Evolutionary conservation across 176 grass and related monocot species (phyloP), one percentile per base, ranked within the genome.

Genomic region (Hordeum marinum): DNA sequence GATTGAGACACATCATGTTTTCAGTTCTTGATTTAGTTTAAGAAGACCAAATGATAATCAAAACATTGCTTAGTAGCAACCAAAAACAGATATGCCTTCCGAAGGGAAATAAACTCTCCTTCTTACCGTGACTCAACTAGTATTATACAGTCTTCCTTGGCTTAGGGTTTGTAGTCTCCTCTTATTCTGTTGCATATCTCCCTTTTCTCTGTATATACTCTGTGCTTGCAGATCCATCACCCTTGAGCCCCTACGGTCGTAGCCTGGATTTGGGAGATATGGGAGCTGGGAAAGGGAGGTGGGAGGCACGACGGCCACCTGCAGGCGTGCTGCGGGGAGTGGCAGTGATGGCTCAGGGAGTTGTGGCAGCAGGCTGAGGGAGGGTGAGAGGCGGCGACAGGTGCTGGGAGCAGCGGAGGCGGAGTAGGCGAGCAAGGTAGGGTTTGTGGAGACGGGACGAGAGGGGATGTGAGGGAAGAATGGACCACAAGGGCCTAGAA

Each of bases 21-120:
- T 64, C 31, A 84, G 11, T 73, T 21, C 27, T 32, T 48, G 57
- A 88, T 76, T 42, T 29, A 72, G 18, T 88, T 64, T 26, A n/a
- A 72, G 26, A 64, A 14, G 39, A 68, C 60, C 17, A 62, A 77
- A 87, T 14, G 27, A 70, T 27, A 68, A 82, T 60, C 24, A 26
- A 71, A 63, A 50, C 3, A 43, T 58, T 65, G 39, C 39, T 72
- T 77, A 14, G n/a, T 77, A 40, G 5, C 72, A 18, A 52, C 48
- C 15, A 52, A 52, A 52, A 18, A 52, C 15, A 75, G 46, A 41
- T 2, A 78, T 37, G 26, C 39, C 36, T 37, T 31, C 45, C 5
- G 62, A 69, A 83, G 27, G 9, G 80, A 78, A 84, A 50, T 5
- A 14, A 9, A 17, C 4, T 7, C 54, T 79, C 31, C 29, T 40